A percentile compares a stretch with the other conserved stretches of the same genome.
These are phyloP conservation scores for Cryptococcus neoformans DNA, from an alignment of 1,284 basidiomycete genomes.

Conservation along the genomic window DNA sequence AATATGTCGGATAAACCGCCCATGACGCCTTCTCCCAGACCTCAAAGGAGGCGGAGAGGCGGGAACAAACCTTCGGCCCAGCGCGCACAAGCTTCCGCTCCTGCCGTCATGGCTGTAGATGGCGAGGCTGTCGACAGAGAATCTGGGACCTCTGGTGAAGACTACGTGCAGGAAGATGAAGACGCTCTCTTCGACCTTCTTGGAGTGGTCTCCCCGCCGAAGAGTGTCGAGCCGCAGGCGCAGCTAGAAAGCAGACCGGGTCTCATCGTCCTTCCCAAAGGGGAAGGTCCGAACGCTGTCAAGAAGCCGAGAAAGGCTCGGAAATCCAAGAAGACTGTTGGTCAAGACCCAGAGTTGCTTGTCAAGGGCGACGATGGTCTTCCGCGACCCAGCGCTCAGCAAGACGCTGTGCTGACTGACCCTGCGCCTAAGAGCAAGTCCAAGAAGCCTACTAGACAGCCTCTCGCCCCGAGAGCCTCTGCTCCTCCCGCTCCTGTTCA, in stretches of 20 bases:
- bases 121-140: too few relatives aligned
- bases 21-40: background rate
- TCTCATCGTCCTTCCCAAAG: conserved; percentile 13
- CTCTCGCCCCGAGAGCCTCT: background rate
- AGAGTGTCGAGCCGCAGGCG: background rate
- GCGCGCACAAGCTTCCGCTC: conserved; percentile 1
- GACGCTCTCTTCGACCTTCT: conserved; percentile 35
- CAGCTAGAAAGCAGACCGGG: conserved; percentile 5
- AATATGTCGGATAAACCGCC: background rate
- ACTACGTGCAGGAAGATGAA: conserved; percentile 17
- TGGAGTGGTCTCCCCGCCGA: conserved; percentile 18
- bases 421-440: conserved; percentile 1
- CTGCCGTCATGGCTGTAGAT: background rate
- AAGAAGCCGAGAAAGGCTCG: background rate
- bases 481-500: background rate
- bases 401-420: background rate
- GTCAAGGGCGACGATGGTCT: background rate
- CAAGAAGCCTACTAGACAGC: background rate
- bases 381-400: background rate
- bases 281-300: conserved; percentile 11
- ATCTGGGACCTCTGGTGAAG: background rate
- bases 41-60: background rate
- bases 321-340: background rate
- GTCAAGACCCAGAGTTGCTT: background rate
- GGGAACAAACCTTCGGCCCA: conserved; percentile 9